A percentile compares a stretch with the other conserved stretches of the same genome.
phyloP scores from a whole-genome alignment of 352 stramenopile genomes.

The Phytophthora podocarpi region DNA sequence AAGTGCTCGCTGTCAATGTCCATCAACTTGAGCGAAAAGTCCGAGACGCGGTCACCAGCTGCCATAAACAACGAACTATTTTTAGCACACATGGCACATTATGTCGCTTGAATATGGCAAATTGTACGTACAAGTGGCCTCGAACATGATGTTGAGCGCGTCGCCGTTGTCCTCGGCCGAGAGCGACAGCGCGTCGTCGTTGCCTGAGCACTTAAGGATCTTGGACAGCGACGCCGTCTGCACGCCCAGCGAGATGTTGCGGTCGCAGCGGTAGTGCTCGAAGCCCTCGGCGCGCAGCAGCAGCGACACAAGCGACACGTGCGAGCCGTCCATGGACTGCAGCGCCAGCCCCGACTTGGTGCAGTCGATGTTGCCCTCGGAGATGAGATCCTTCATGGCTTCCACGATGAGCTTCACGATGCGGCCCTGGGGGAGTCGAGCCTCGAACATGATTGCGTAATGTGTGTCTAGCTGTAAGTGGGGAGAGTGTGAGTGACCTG shows the following conservation, averaged over 20 bases:
- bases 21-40: slow-evolving; percentile 99
- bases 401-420: slow-evolving; percentile 99
- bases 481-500: slow-evolving; percentile 14
- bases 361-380: slow-evolving; percentile 98
- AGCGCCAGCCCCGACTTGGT: slow-evolving; percentile 92
- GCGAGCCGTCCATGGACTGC: slow-evolving; percentile 99
- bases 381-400: slow-evolving; percentile 99
- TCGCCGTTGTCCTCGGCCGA: slow-evolving; percentile 98
- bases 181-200: slow-evolving; percentile 98
- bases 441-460: slow-evolving; percentile 97
- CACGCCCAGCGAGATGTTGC: slow-evolving; percentile 96
- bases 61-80: slow-evolving; percentile 3
- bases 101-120: slow-evolving; percentile 1
- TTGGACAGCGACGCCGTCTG: slow-evolving; percentile 98
- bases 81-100: neutral
- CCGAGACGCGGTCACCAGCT: slow-evolving; percentile 92
- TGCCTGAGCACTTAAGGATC: slow-evolving; percentile 99
- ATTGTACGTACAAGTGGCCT: slow-evolving; percentile 86
- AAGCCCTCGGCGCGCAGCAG: slow-evolving; percentile 95
- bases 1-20: slow-evolving; percentile 99
- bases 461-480: slow-evolving; percentile 1
- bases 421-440: slow-evolving; percentile 94
- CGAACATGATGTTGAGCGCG: slow-evolving; percentile 98
- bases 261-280: slow-evolving; percentile 98
- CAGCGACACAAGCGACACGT: slow-evolving; percentile 98